Evolutionary conservation across 768 basidiomycete species (phyloP).

Genomic region (Exidia glandulosa): DNA sequence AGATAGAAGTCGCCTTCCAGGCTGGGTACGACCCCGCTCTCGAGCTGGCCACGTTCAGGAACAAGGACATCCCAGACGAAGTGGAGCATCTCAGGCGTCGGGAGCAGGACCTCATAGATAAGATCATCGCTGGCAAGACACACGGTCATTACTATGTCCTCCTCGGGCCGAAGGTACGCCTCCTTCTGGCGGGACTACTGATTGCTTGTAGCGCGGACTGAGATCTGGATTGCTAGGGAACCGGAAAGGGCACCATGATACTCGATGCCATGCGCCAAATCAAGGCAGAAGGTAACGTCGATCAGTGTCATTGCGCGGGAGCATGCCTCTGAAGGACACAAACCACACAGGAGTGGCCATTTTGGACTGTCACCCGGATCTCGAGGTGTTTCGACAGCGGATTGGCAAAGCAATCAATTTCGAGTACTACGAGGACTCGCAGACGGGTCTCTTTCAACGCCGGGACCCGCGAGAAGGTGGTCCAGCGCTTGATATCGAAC

Average conservation of each 20-base stretch:
- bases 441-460: slow-evolving; percentile 69
- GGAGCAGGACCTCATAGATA: slow-evolving; percentile 68
- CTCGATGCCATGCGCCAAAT: slow-evolving; percentile 69
- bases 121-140: slow-evolving; percentile 65
- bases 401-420: slow-evolving; percentile 34
- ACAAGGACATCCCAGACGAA: slow-evolving; percentile 28
- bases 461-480: slow-evolving; percentile 80
- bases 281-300: slow-evolving; percentile 42
- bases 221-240: slow-evolving; percentile 38
- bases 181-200: neutral
- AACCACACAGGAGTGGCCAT: slow-evolving; percentile 36
- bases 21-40: slow-evolving; percentile 78
- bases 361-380: slow-evolving; percentile 76
- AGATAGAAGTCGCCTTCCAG: slow-evolving; percentile 73
- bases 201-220: slow-evolving; percentile 4
- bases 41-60: slow-evolving; percentile 44
- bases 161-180: slow-evolving; percentile 60
- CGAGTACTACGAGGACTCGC: slow-evolving; percentile 77
- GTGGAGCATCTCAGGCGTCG: slow-evolving; percentile 54
- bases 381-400: slow-evolving; percentile 62
- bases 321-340: neutral
- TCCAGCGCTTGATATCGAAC: slow-evolving; percentile 69
- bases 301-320: neutral
- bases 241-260: slow-evolving; percentile 76
- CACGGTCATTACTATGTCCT: slow-evolving; percentile 65